Base-by-base conservation (phyloP, 495 filamentous ascomycete species). In the Xylaria grammica region DNA sequence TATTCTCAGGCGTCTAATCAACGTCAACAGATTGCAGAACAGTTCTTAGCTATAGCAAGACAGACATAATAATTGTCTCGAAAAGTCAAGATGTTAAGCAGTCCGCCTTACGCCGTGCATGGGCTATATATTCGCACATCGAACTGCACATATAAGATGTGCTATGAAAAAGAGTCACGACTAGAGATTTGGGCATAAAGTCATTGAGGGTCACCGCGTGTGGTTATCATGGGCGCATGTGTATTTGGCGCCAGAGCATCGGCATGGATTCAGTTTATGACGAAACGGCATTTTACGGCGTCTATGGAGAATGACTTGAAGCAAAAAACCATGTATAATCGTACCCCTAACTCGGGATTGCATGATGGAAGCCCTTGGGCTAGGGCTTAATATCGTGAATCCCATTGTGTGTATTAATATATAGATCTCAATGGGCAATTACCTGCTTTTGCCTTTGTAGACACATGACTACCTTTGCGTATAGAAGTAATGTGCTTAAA, bases 11-110 rank as follows among this genome's bases (percentile, higher is more conserved):
- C 20, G 17, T 30, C 51, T 60, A 32, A 60, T n/a, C 44, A 65
- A 24, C 17, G 44, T 36, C 20, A 46, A 69, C 55, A 82, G 79
- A 75, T 82, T 53, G 77, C 72, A 29, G 78, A 79, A 32, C 75
- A 78, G 26, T 82, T 79, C 60, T 65, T 74, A 48, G 72, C 74
- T 19, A 67, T 79, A 36, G 76, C 74, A 32, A 67, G 74, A 54
- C 77, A 74, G 52, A 54, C 68, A 49, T 53, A 64, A 56, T 72
- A 68, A 63, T 8, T 34, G 11, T 32, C 19, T n/a, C 17, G 13
- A n/a, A n/a, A 36, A 27, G 8, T 8, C 11, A 24, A n/a, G 49
- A 45, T 24, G 50, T 13, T 50, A 34, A 34, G 11, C 19, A 26
- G 38, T 51, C 30, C 22, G n/a, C 46, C 22, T 52, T 17, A 4